These are phyloP conservation scores for Colletotrichum gloeosporioides DNA, from an alignment of 2,329 filamentous ascomycete species.

Conservation along the genomic window DNA sequence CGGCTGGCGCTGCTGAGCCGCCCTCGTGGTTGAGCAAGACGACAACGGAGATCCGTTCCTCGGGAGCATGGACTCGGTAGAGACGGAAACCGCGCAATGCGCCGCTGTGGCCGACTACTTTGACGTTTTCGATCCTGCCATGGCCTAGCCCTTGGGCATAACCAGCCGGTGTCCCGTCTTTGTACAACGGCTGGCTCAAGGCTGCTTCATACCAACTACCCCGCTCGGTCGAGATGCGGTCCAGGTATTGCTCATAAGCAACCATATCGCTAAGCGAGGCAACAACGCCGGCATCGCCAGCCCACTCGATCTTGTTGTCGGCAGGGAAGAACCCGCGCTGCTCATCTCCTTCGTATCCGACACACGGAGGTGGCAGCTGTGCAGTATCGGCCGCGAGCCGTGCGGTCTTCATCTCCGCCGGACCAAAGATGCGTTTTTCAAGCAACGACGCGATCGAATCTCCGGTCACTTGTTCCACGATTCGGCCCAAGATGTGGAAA, in stretches of 20 bases:
- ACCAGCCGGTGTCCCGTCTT: conserved; percentile 36
- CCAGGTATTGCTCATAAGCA: conserved; percentile 46
- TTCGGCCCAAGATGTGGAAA: conserved; percentile 41
- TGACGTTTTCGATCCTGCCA: conserved; percentile 27
- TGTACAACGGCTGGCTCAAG: conserved; percentile 3
- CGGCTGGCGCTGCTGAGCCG: conserved; percentile 28
- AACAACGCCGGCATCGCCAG: conserved; percentile 48
- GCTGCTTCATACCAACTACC: conserved; percentile 38
- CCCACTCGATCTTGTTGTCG: conserved; percentile 48
- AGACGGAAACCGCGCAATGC: conserved; percentile 46
- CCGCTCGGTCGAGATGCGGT: conserved; percentile 32
- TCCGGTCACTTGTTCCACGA: conserved; percentile 42
- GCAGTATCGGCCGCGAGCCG: conserved; percentile 40
- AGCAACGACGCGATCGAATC: conserved; percentile 39
- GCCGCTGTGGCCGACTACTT: conserved; percentile 42
- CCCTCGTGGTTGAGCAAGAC: conserved; percentile 45
- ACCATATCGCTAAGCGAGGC: conserved; percentile 51
- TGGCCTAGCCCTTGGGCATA: conserved; percentile 43
- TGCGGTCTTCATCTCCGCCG: conserved; percentile 47
- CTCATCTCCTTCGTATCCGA: conserved; percentile 48
- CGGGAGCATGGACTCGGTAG: conserved; percentile 36
- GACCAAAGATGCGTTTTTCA: conserved; percentile 39
- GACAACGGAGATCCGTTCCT: conserved; percentile 40
- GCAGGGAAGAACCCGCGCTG: conserved; percentile 38
- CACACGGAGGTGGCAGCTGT: conserved; percentile 42